These are phyloP conservation scores for Fusarium phyllophilum DNA, from an alignment of 2,329 filamentous ascomycete genomes.

Conservation along the genomic window DNA sequence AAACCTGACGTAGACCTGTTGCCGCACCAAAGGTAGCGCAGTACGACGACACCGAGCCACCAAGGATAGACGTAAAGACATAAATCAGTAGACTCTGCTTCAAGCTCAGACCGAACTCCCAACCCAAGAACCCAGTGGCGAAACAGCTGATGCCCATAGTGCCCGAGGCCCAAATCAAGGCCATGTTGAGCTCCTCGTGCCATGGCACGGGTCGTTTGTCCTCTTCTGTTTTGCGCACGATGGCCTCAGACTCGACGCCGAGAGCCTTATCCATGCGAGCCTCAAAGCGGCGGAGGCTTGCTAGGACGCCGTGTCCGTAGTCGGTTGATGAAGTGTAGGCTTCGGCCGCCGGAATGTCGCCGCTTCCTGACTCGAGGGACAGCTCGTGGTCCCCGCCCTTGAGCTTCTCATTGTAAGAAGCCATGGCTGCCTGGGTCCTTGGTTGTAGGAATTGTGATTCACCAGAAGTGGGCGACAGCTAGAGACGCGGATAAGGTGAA, in stretches of 20 bases:
- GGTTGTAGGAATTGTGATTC: background rate
- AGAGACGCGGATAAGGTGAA: background rate
- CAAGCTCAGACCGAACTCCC: constrained; percentile 12
- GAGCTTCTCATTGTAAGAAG: constrained; percentile 5
- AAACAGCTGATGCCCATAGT: constrained; percentile 12
- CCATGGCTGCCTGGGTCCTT: background rate
- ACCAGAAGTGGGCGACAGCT: background rate
- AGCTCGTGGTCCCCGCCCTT: background rate
- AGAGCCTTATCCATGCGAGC: constrained; percentile 9
- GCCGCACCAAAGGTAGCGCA: constrained; percentile 8
- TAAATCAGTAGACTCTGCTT: constrained; percentile 10
- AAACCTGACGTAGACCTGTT: background rate
- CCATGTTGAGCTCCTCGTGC: constrained; percentile 13
- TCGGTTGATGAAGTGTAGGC: background rate
- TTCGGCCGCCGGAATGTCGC: background rate
- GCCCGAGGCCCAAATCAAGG: constrained; percentile 4
- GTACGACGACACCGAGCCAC: background rate
- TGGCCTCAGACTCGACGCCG: constrained; percentile 1
- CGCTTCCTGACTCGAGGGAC: constrained; percentile 5
- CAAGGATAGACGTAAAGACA: constrained; percentile 2
- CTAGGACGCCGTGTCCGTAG: background rate
- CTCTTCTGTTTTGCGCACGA: constrained; percentile 5
- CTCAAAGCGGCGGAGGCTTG: constrained; percentile 9
- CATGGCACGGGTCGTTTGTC: constrained; percentile 1
- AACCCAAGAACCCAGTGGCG: constrained; percentile 6